phyloP scores from a whole-genome alignment of 306 rosid genomes.

The Psophocarpus tetragonolobus region DNA sequence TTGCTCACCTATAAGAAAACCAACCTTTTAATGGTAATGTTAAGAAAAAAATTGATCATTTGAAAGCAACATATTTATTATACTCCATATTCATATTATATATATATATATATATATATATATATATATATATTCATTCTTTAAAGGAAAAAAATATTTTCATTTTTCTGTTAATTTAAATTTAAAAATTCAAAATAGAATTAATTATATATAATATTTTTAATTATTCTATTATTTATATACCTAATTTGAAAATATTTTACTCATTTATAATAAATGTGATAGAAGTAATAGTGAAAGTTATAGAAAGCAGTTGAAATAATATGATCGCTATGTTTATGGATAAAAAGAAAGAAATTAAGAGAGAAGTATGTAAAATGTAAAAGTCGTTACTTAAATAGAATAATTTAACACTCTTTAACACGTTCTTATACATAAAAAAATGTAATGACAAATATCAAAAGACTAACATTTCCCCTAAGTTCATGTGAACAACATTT shows the following conservation, averaged over 20 bases:
- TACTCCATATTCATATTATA: no score
- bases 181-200: neutral
- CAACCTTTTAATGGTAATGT: no score
- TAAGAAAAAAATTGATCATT: no score
- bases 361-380: neutral
- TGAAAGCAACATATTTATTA: no score
- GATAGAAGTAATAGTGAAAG: neutral
- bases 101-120: no score
- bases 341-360: neutral
- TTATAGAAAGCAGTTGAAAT: neutral
- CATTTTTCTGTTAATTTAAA: neutral
- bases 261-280: neutral
- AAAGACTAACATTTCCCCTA: neutral
- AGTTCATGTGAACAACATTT: neutral
- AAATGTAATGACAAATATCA: neutral
- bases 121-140: no score
- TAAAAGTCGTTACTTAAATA: neutral
- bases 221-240: neutral
- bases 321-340: neutral
- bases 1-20: no score
- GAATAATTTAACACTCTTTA: neutral
- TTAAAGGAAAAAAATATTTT: neutral
- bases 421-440: neutral
- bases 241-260: neutral
- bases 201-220: neutral